Base-by-base conservation (phyloP, 768 basidiomycete species). In the Mycena polygramma region DNA sequence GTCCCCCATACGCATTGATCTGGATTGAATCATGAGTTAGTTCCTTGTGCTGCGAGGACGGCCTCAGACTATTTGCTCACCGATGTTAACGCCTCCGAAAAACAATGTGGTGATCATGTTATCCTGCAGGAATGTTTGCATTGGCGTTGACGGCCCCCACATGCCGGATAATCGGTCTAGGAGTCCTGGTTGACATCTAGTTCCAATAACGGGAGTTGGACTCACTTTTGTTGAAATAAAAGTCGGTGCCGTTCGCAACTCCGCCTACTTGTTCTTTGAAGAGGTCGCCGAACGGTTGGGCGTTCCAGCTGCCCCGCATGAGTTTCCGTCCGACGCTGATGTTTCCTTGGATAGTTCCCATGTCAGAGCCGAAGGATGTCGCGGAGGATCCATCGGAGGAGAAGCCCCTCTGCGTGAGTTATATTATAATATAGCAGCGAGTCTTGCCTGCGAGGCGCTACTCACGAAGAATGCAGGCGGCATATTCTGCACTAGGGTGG, bases 1-100 rank as follows among this genome's bases (percentile, higher is more conserved):
- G 80, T 81, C 30, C 80, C 80, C 76, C 78, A 79, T 24, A 81
- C 80, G 52, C 80, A 81, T 71, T 81, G 80, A 51, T 81, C 80
- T 64, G 39, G 1, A 43, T 48, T n/a, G n/a, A 36, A 24, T 46
- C 43, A 36, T 54, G 4, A n/a, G 19, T 17, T 15, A 24, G 5
- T 14, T 17, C n/a, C n/a, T n/a, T n/a, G n/a, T 20, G 35, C 15
- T 19, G n/a, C 48, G 10, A 30, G 0, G 35, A 51, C 22, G 7
- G 53, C 9, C 39, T 35, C 24, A 26, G 30, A 43, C 26, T 37
- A 30, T 7, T 2, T 41, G 26, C 66, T 68, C 52, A 68, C 66
- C 66, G 58, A 79, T 78, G 57, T 81, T 81, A 9, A 81, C 80
- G 20, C 80, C 80, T 14, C 78, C 80, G 58, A 79, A 80, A 41